A percentile compares a stretch with the other conserved stretches of the same genome.
Conservation (phyloP, 768 basidiomycete genomes). For the Pisolithus orientalis region DNA sequence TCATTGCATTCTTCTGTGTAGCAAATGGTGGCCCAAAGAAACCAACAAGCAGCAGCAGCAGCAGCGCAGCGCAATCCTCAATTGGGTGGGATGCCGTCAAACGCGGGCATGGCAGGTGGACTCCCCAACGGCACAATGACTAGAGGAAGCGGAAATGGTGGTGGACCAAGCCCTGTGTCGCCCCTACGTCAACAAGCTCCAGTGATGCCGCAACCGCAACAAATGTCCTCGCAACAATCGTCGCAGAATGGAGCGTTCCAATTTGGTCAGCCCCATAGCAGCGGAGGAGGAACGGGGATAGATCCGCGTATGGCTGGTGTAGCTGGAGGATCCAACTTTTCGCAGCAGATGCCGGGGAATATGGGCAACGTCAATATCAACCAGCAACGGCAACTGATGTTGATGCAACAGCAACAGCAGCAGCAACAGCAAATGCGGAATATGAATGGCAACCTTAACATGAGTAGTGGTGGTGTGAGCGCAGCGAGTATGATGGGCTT, state of each 20-base stretch:
- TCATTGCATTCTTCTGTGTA: slow-evolving; percentile 4
- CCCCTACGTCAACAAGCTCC: slow-evolving; percentile 25
- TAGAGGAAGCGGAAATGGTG: slow-evolving; percentile 8
- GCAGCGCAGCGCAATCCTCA: slow-evolving; percentile 23
- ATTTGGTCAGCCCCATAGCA: slow-evolving; percentile 14
- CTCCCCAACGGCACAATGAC: slow-evolving; percentile 23
- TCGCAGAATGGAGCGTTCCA: slow-evolving; percentile 28
- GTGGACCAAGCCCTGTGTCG: slow-evolving; percentile 24
- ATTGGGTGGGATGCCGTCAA: slow-evolving; percentile 25
- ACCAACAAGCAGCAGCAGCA: slow-evolving; percentile 21
- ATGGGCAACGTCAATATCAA: slow-evolving; percentile 24
- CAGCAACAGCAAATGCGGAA: slow-evolving; percentile 25
- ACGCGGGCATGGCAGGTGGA: slow-evolving; percentile 17
- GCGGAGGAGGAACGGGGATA: slow-evolving; percentile 18
- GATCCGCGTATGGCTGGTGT: slow-evolving; percentile 24
- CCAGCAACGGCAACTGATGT: slow-evolving; percentile 43
- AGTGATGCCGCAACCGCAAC: slow-evolving; percentile 22
- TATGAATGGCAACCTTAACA: slow-evolving; percentile 20
- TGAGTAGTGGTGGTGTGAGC: slow-evolving; percentile 5
- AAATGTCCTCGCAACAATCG: slow-evolving; percentile 21
- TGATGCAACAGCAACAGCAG: slow-evolving; percentile 33
- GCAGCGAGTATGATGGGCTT: slow-evolving; percentile 26
- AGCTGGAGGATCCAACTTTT: slow-evolving; percentile 15
- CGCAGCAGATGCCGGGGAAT: slow-evolving; percentile 24
- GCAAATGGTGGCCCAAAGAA: slow-evolving; percentile 16